phyloP scores from a whole-genome alignment of 495 filamentous ascomycete species.

The Haplographium delicatum region DNA sequence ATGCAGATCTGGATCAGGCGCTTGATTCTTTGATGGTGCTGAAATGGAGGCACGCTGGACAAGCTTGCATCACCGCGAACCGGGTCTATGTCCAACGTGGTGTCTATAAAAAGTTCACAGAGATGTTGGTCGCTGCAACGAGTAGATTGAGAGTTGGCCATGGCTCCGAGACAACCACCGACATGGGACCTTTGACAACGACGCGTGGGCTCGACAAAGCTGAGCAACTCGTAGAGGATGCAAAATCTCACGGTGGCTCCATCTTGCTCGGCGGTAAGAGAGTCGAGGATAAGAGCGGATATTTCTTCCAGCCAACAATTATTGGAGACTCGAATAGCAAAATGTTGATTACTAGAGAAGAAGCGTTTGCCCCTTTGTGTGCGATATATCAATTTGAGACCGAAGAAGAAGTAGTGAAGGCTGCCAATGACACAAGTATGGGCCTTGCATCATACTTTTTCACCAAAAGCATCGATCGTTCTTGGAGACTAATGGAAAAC shows the following conservation, averaged over 20 bases:
- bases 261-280: slow-evolving; percentile 52
- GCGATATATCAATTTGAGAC: slow-evolving; percentile 63
- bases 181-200: slow-evolving; percentile 63
- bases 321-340: slow-evolving; percentile 50
- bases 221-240: slow-evolving; percentile 55
- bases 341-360: slow-evolving; percentile 61
- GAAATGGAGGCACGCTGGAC: slow-evolving; percentile 59
- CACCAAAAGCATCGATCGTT: slow-evolving; percentile 65
- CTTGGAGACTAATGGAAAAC: slow-evolving; percentile 66
- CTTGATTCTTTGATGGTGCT: slow-evolving; percentile 50
- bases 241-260: slow-evolving; percentile 49
- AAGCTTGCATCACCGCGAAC: slow-evolving; percentile 69
- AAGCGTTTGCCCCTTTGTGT: slow-evolving; percentile 63
- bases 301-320: slow-evolving; percentile 69
- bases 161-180: slow-evolving; percentile 48
- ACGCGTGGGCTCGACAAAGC: slow-evolving; percentile 57
- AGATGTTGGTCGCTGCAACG: slow-evolving; percentile 48
- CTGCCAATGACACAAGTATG: slow-evolving; percentile 62
- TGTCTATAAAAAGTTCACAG: slow-evolving; percentile 47
- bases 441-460: slow-evolving; percentile 65
- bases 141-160: slow-evolving; percentile 54
- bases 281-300: slow-evolving; percentile 42
- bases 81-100: slow-evolving; percentile 59
- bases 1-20: slow-evolving; percentile 60
- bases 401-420: slow-evolving; percentile 57